phyloP scores from a whole-genome alignment of 2,329 filamentous ascomycete species.

The Meredithiella fracta region DNA sequence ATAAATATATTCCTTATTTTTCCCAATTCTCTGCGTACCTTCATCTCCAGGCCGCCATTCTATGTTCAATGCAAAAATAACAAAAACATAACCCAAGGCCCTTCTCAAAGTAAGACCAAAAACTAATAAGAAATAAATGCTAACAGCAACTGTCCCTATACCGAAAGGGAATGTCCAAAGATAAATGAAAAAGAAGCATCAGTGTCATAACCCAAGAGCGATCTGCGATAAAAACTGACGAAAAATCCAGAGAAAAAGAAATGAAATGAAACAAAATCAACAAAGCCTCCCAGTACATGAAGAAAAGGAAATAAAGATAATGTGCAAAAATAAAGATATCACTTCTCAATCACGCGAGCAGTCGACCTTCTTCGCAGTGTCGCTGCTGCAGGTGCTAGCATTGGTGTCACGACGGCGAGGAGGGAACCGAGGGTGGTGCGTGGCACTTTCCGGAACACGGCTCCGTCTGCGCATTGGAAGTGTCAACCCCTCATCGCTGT shows the following conservation, averaged over 20 bases:
- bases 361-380: constrained; percentile 15
- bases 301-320: not conserved
- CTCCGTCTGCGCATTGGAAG: constrained; percentile 14
- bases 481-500: constrained; percentile 16
- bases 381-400: constrained; percentile 14
- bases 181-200: not conserved
- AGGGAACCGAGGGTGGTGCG: constrained; percentile 4
- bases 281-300: not conserved
- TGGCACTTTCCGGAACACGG: constrained; percentile 5
- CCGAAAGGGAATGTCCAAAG: not conserved
- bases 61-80: too few relatives aligned
- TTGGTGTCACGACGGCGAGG: constrained; percentile 14
- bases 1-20: not conserved
- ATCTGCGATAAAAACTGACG: not conserved
- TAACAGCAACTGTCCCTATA: not conserved
- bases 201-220: not conserved
- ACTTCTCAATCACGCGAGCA: not conserved
- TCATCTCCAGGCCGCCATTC: not conserved
- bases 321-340: not conserved
- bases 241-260: not conserved
- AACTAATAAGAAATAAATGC: not conserved
- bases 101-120: too few relatives aligned
- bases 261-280: constrained; percentile 2
- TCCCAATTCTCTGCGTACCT: not conserved
- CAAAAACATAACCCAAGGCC: not conserved